Evolutionary conservation across 2,329 filamentous ascomycete species (phyloP), one percentile per base, ranked within the genome.

Genomic region (Arthroderma sp.): DNA sequence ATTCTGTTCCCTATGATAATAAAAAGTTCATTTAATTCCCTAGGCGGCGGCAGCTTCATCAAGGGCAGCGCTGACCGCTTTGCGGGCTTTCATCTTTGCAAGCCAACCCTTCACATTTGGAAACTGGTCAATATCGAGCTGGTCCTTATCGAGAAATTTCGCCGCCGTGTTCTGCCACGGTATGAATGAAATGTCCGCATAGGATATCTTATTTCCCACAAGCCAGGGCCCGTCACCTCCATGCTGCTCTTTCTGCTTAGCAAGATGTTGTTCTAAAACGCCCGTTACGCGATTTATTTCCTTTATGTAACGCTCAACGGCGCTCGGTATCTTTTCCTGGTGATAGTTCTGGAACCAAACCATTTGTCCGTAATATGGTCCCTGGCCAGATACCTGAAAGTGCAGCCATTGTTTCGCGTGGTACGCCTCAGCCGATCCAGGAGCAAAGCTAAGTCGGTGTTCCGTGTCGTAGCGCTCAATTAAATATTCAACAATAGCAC

Each of bases 351-450:
- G 47, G 53, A 63, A 68, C 66, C 64, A 70, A 30, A 54, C 55
- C 3, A 53, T 52, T 50, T 69, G 66, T 4, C 67, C 68, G 44
- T 59, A 69, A 48, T 69, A 69, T 2, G 66, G 66, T 3, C 64
- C 66, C 45, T 69, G 66, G 7, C 65, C 65, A 1, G 57, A 57
- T 10, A 53, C 53, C 51, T 69, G 64, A 52, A 60, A 68, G 49
- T 55, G 61, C 8, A 68, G 55, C 61, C 62, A 68, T 36, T 67
- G 64, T 43, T 59, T 61, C 3, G 57, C 57, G 5, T 57, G 52
- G 45, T 60, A 63, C 15, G 45, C 49, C 36, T 66, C 61, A 4
- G 55, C 51, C 4, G 51, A 53, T 0, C 53, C 52, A 1, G 48
- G 42, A 4, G 41, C 48, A 47, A 62, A 66, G 33, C 54, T 58